A percentile compares a stretch with the other conserved stretches of the same genome.
phyloP scores from a whole-genome alignment of 2,329 filamentous ascomycete species.

The Aspergillus persii region DNA sequence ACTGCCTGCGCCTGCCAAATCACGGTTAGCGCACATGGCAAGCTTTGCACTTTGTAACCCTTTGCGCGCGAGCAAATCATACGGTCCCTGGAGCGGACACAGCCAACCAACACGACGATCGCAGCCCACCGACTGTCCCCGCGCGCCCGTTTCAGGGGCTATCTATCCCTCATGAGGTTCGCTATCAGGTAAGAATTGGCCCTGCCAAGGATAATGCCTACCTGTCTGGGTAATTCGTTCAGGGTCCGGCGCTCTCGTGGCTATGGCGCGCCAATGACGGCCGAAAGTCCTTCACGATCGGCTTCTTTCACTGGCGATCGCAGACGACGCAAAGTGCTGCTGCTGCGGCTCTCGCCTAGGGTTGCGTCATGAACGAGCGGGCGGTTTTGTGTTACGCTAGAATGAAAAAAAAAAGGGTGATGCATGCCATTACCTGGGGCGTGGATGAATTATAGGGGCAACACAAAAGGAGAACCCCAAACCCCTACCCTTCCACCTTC shows the following conservation, averaged over 20 bases:
- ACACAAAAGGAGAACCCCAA: background rate
- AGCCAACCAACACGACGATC: background rate
- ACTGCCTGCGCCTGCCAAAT: background rate
- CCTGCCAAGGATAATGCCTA: background rate
- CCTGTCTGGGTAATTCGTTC: background rate
- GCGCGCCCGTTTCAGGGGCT: background rate
- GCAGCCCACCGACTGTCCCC: background rate
- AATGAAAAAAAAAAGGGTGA: background rate
- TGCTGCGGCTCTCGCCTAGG: background rate
- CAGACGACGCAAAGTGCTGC: background rate
- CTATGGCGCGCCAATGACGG: background rate
- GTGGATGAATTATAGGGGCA: no score
- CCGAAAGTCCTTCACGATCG: background rate
- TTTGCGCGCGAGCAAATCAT: no score
- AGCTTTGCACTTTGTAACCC: no score
- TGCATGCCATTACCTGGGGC: no score
- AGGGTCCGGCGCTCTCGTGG: no score
- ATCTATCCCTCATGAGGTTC: background rate
- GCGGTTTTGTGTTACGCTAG: background rate
- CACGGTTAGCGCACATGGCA: no score
- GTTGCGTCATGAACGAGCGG: background rate
- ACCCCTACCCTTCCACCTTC: background rate
- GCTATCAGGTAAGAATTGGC: background rate
- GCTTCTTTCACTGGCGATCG: background rate
- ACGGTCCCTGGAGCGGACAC: background rate